These are phyloP conservation scores for Brachypodium distachyon DNA, from an alignment of 202 grass and related monocot genomes.

Conservation along the genomic window DNA sequence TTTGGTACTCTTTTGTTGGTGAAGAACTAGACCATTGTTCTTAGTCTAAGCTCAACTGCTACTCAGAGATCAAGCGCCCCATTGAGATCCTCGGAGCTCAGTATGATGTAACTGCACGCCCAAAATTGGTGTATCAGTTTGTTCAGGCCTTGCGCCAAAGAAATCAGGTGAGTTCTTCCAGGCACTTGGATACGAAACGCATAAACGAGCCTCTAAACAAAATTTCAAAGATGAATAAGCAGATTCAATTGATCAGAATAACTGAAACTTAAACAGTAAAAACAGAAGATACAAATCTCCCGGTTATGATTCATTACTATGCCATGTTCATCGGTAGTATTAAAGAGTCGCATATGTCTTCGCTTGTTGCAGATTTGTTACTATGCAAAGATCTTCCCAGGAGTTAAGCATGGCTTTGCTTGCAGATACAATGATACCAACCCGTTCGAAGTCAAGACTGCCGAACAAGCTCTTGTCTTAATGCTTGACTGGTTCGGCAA, in stretches of 20 bases:
- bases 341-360: background rate
- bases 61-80: constrained; percentile 5
- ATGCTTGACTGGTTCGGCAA: constrained; percentile 38
- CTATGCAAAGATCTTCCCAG: constrained; percentile 26
- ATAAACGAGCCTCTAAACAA: background rate
- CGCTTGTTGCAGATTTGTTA: constrained; percentile 15
- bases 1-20: background rate
- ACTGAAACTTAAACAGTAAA: no score
- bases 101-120: background rate
- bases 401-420: constrained; percentile 32
- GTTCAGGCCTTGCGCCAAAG: background rate
- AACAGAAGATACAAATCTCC: no score
- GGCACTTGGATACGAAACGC: background rate
- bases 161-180: background rate
- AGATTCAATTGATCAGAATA: no score
- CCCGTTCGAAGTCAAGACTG: constrained; percentile 17
- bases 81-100: constrained; percentile 17
- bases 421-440: constrained; percentile 14
- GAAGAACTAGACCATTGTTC: background rate
- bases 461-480: constrained; percentile 11
- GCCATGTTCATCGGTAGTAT: background rate
- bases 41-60: background rate
- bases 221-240: background rate
- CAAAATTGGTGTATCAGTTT: background rate
- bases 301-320: no score